Percentiles rank a stretch among this genome's conserved stretches.
phyloP scores from a whole-genome alignment of 768 basidiomycete species.

The Termitomyces sp. region DNA sequence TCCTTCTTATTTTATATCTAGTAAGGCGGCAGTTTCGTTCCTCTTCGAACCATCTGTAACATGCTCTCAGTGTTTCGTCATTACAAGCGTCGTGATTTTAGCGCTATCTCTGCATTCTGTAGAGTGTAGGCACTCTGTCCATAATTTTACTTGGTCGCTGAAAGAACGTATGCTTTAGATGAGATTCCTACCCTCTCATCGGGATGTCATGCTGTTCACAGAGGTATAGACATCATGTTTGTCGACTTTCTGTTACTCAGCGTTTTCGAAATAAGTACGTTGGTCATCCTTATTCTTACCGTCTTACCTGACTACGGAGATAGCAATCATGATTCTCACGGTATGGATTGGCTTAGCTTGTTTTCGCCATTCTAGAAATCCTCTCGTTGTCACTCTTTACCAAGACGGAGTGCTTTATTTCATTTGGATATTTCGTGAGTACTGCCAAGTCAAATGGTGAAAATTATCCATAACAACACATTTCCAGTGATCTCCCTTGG shows the following conservation, averaged over 20 bases:
- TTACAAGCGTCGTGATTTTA: background rate
- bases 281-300: background rate
- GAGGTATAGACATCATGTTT: constrained; percentile 4
- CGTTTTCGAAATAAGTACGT: background rate
- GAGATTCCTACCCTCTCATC: constrained; percentile 5
- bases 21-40: background rate
- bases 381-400: background rate
- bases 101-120: constrained; percentile 7
- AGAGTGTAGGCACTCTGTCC: background rate
- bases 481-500: background rate
- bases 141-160: background rate
- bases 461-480: background rate
- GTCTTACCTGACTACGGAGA: background rate
- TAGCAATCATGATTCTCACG: constrained; percentile 1
- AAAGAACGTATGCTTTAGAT: background rate
- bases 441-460: background rate
- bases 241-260: background rate
- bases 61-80: background rate
- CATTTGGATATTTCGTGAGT: background rate
- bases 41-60: background rate
- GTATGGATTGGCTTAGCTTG: background rate
- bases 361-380: background rate
- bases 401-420: background rate
- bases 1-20: constrained; percentile 1
- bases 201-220: constrained; percentile 7